Evolutionary conservation across 306 rosid genomes (phyloP), one percentile per base, ranked within the genome.

Genomic region (Benincasa hispida): DNA sequence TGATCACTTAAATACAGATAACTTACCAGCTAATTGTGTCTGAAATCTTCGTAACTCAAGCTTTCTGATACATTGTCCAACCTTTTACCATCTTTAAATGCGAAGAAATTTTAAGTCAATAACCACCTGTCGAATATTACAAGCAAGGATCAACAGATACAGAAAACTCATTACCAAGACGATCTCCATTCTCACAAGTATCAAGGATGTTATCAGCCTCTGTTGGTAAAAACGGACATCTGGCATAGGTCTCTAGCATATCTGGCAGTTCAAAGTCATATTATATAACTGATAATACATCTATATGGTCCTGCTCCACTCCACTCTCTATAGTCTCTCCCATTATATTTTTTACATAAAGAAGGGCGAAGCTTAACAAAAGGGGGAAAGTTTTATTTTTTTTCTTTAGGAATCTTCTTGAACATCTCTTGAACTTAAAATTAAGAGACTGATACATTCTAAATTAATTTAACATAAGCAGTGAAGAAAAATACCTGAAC

Each of bases 11-110:
- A 68, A 18, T 2, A 67, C 56, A 27, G 39, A 45, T 68, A 50
- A 62, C 76, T 80, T 77, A 80, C 82, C 79, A 76, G 83, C 87
- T 91, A 91, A 76, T 91, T 94, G 81, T 92, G 91, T 69, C 95
- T 96, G 68, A 91, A 93, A 76, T 88, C 97, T 77, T 93, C 97
- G 82, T 83, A 89, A 82, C 98, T 89, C 84, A 89, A 79, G 59
- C 89, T 89, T 87, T 93, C 98, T 65, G 97, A 91, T 70, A 91
- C 86, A 77, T 91, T 83, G 76, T 89, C 97, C 84, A 93, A 81
- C 86, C 91, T 88, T 84, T 77, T 91, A 67, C 81, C 85, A 81
- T 89, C 97, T 80, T 81, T 77, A 78, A 57, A 74, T 70, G 73
- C 70, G 79, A 74, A 78, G 75, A 42, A 74, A 17, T 84, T 63